These are phyloP conservation scores for Globisporangium okanoganense DNA, from an alignment of 352 stramenopile species.

Conservation along the genomic window DNA sequence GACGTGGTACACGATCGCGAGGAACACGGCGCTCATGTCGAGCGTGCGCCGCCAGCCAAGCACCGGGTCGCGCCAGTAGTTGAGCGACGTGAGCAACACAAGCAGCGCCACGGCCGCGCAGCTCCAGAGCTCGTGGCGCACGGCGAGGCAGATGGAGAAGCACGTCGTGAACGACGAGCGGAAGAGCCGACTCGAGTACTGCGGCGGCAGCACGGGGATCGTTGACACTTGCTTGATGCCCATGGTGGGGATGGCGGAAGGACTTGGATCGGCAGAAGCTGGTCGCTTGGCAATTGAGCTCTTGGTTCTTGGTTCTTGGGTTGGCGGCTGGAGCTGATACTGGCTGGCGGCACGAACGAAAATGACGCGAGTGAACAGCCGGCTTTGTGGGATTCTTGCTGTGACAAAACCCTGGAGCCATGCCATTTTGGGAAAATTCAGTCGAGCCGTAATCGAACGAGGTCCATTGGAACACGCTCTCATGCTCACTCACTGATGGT, in stretches of 20 bases:
- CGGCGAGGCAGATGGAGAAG: constrained; percentile 52
- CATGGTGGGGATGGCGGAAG: not conserved
- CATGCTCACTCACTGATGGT: not conserved
- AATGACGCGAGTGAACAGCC: not conserved
- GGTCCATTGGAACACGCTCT: not conserved
- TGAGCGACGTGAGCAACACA: constrained; percentile 79
- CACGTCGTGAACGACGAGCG: constrained; percentile 71
- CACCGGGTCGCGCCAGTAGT: constrained; percentile 79
- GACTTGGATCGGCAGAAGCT: not conserved
- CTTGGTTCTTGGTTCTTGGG: too few species aligned
- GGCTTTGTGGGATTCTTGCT: not conserved
- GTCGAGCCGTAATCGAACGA: not conserved
- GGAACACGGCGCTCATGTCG: constrained; percentile 66
- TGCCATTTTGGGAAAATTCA: not conserved
- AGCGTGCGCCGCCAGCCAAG: constrained; percentile 65
- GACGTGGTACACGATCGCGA: constrained; percentile 56
- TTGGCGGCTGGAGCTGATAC: not conserved
- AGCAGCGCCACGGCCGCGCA: constrained; percentile 59
- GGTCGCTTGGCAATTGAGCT: too few species aligned
- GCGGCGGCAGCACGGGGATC: constrained; percentile 50
- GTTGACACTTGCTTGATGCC: not conserved
- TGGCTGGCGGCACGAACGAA: constrained; percentile 5
- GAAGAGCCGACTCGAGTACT: constrained; percentile 66
- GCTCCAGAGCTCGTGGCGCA: constrained; percentile 53
- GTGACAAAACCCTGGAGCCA: not conserved